These are phyloP conservation scores for Cyclocybe cylindracea DNA, from an alignment of 768 basidiomycete genomes.

Conservation along the genomic window DNA sequence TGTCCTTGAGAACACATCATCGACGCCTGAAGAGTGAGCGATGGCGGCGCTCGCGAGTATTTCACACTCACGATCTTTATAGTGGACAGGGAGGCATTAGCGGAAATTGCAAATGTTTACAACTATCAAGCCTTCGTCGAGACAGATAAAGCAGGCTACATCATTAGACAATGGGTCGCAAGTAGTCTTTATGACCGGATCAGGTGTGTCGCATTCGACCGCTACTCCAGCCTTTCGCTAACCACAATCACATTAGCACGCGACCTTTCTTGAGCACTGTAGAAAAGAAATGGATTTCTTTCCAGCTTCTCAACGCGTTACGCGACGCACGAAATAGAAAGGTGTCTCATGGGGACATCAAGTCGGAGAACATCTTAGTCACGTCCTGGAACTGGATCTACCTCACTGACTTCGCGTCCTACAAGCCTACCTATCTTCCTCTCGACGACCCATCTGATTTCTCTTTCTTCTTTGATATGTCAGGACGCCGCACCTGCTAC, in stretches of 20 bases:
- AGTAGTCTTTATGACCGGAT: conserved; percentile 97
- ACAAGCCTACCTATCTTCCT: conserved; percentile 94
- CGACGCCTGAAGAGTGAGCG: conserved; percentile 72
- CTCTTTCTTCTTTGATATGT: conserved; percentile 97
- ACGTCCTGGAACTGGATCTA: conserved; percentile 97
- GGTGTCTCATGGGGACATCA: conserved; percentile 97
- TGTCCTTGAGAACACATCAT: conserved; percentile 75
- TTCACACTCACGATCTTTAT: conserved; percentile 5
- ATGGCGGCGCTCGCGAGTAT: conserved; percentile 4
- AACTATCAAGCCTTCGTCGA: conserved; percentile 89
- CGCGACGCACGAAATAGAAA: conserved; percentile 82
- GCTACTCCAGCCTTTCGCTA: neutral
- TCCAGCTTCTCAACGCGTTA: conserved; percentile 86
- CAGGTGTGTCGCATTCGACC: conserved; percentile 59
- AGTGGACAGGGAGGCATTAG: conserved; percentile 86
- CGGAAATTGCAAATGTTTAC: conserved; percentile 86
- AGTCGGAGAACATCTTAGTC: conserved; percentile 95
- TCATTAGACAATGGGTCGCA: conserved; percentile 92
- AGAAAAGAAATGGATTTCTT: conserved; percentile 98
- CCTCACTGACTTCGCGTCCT: conserved; percentile 92
- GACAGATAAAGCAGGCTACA: conserved; percentile 94
- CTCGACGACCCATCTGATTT: conserved; percentile 97
- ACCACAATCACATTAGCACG: conserved; percentile 54
- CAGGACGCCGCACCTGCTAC: conserved; percentile 91
- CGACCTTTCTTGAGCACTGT: conserved; percentile 89